Percentiles rank a stretch among this genome's conserved stretches.
phyloP scores from a whole-genome alignment of 2,329 filamentous ascomycete species.

The Hypocrella siamensis region DNA sequence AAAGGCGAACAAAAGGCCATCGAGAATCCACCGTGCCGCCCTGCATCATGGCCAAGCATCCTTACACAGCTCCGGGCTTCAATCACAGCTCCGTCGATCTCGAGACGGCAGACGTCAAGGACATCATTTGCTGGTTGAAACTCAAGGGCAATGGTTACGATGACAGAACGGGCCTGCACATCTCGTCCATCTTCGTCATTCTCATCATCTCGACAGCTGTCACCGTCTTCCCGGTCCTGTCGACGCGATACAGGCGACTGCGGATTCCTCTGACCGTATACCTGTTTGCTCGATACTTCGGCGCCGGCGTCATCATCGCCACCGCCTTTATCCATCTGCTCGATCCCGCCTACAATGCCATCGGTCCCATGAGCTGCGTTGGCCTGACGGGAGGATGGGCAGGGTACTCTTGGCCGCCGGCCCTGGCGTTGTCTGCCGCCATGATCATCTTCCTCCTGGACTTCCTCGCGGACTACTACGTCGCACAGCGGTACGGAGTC shows the following conservation, averaged over 20 bases:
- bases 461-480: conserved; percentile 31
- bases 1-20: too few relatives aligned
- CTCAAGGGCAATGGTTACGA: conserved; percentile 34
- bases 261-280: conserved; percentile 58
- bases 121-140: conserved; percentile 34
- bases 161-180: conserved; percentile 52
- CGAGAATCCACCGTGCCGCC: too few relatives aligned
- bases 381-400: conserved; percentile 34
- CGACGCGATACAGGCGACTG: conserved; percentile 40
- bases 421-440: conserved; percentile 29
- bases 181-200: conserved; percentile 84
- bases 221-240: conserved; percentile 59
- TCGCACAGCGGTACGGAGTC: conserved; percentile 28
- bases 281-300: conserved; percentile 83
- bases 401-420: conserved; percentile 34
- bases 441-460: conserved; percentile 35
- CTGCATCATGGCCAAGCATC: not conserved
- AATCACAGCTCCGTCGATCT: conserved; percentile 48
- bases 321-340: conserved; percentile 87
- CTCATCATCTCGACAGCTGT: conserved; percentile 52
- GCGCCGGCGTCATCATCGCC: conserved; percentile 82
- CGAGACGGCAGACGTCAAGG: conserved; percentile 19
- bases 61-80: conserved; percentile 26
- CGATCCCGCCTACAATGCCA: conserved; percentile 62
- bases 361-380: conserved; percentile 23